phyloP scores from a whole-genome alignment of 2,329 filamentous ascomycete species.

The Fusarium buxicola region DNA sequence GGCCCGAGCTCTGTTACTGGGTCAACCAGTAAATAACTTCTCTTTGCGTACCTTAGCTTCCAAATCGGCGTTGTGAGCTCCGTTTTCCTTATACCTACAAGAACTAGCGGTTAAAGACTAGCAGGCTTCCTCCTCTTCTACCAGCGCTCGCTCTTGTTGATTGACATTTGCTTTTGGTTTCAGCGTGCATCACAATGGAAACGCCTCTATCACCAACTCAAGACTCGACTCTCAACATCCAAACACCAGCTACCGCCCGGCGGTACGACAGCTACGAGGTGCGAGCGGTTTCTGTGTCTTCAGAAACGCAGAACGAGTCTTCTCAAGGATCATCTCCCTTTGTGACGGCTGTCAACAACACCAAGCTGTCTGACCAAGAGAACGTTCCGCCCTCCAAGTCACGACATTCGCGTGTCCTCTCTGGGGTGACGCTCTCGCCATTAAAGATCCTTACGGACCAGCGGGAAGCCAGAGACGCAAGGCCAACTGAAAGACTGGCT shows the following conservation, averaged over 20 bases:
- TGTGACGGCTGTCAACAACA: slow-evolving; percentile 49
- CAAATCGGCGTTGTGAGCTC: slow-evolving; percentile 22
- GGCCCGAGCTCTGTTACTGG: slow-evolving; percentile 23
- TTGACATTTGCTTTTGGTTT: slow-evolving; percentile 30
- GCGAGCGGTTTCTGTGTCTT: slow-evolving; percentile 29
- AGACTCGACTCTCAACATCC: slow-evolving; percentile 44
- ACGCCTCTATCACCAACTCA: slow-evolving; percentile 43
- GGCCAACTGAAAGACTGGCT: slow-evolving; percentile 41
- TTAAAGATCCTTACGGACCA: slow-evolving; percentile 64
- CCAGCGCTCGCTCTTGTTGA: slow-evolving; percentile 16
- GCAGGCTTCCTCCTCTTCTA: slow-evolving; percentile 6
- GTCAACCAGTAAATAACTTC: slow-evolving; percentile 37
- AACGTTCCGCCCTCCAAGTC: slow-evolving; percentile 61
- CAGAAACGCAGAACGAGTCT: slow-evolving; percentile 23
- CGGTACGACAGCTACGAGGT: slow-evolving; percentile 43
- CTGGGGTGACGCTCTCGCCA: slow-evolving; percentile 67
- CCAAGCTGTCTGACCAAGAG: slow-evolving; percentile 54
- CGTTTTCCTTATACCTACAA: slow-evolving; percentile 25
- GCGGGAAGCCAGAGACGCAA: slow-evolving; percentile 40
- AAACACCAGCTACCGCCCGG: slow-evolving; percentile 38
- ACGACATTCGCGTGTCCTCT: slow-evolving; percentile 67
- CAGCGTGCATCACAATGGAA: slow-evolving; percentile 42
- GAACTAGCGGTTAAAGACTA: slow-evolving; percentile 23
- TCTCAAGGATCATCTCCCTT: slow-evolving; percentile 45
- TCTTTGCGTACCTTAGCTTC: slow-evolving; percentile 24